phyloP scores from a whole-genome alignment of 768 basidiomycete genomes.

The Lyophyllum shimeji region DNA sequence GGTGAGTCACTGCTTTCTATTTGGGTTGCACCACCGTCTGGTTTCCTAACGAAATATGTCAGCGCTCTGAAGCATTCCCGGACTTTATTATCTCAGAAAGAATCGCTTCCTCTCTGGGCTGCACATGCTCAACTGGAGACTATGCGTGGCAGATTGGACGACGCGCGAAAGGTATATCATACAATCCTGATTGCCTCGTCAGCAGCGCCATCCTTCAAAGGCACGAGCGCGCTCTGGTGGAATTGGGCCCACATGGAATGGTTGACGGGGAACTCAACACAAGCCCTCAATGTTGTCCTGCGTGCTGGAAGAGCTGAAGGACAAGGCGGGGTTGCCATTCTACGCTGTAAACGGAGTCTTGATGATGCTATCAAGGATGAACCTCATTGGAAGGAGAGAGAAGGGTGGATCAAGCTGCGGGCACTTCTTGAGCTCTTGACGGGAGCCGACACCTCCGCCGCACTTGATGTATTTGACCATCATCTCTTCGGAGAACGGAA shows the following conservation, averaged over 20 bases:
- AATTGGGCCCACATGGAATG: constrained; percentile 88
- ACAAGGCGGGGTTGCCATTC: constrained; percentile 48
- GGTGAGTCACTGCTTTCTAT: constrained; percentile 32
- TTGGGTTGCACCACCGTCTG: not conserved
- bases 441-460: constrained; percentile 35
- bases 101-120: constrained; percentile 68
- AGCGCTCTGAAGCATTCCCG: constrained; percentile 76
- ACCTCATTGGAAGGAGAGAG: constrained; percentile 51
- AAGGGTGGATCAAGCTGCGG: constrained; percentile 65
- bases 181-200: constrained; percentile 56
- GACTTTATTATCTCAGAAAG: constrained; percentile 54
- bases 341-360: constrained; percentile 64
- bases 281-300: constrained; percentile 53
- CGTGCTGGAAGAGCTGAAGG: constrained; percentile 55
- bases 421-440: constrained; percentile 66
- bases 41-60: not conserved
- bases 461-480: constrained; percentile 42
- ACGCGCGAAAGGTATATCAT: constrained; percentile 78
- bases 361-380: constrained; percentile 45
- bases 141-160: constrained; percentile 59
- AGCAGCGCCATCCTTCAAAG: constrained; percentile 30
- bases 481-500: constrained; percentile 22
- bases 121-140: constrained; percentile 75
- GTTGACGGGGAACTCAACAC: constrained; percentile 51
- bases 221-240: constrained; percentile 63